Percentiles rank a stretch among this genome's conserved stretches.
Conservation (phyloP, 2,329 filamentous ascomycete genomes). For the Cytospora piceicola region DNA sequence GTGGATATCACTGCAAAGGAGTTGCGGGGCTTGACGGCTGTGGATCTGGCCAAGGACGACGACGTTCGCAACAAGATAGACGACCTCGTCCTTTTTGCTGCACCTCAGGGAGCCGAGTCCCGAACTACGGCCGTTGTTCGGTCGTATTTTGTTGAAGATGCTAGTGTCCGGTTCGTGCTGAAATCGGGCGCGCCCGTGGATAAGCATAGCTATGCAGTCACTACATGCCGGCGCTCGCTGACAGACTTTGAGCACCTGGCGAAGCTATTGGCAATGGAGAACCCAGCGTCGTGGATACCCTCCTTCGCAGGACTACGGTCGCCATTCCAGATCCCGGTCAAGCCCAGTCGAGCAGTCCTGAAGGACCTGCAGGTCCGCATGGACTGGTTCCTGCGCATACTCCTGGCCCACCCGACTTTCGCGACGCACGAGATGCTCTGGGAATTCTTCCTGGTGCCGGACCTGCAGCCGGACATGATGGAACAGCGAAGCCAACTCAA, state of each 20-base stretch:
- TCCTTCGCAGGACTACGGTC: slow-evolving; percentile 76
- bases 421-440: slow-evolving; percentile 95
- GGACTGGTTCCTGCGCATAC: slow-evolving; percentile 84
- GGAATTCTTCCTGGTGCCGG: slow-evolving; percentile 98
- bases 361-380: slow-evolving; percentile 86
- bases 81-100: slow-evolving; percentile 83
- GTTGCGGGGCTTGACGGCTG: slow-evolving; percentile 84
- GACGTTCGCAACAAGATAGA: slow-evolving; percentile 96
- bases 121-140: slow-evolving; percentile 91
- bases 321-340: slow-evolving; percentile 90
- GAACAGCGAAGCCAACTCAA: slow-evolving; percentile 86
- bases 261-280: slow-evolving; percentile 81
- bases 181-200: slow-evolving; percentile 90
- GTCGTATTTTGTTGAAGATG: slow-evolving; percentile 97
- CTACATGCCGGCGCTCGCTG: slow-evolving; percentile 86
- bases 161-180: slow-evolving; percentile 86
- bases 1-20: slow-evolving; percentile 87
- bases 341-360: slow-evolving; percentile 83
- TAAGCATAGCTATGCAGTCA: slow-evolving; percentile 85
- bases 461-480: slow-evolving; percentile 89
- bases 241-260: slow-evolving; percentile 90
- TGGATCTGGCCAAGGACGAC: slow-evolving; percentile 96
- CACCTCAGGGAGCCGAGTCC: slow-evolving; percentile 71
- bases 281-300: slow-evolving; percentile 94
- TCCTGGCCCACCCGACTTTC: slow-evolving; percentile 89